Conservation (phyloP, 1,139 yeast species). For the Zygosaccharomyces pseudobailii region DNA sequence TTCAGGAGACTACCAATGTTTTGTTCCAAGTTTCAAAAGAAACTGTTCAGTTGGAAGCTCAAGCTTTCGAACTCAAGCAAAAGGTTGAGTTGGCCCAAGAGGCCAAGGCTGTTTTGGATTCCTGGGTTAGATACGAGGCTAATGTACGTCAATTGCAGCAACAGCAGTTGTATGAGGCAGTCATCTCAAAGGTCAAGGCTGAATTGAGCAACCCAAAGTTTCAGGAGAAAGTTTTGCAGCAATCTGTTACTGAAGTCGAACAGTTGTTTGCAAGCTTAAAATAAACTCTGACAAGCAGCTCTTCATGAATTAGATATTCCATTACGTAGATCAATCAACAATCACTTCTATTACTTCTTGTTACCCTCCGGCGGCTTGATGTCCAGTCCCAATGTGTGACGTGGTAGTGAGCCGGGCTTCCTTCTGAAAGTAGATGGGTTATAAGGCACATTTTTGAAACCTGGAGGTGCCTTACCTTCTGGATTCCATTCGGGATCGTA, state of each 20-base stretch:
- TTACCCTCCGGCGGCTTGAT: slow-evolving; percentile 14
- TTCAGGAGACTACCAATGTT: slow-evolving; percentile 84
- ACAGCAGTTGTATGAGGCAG: slow-evolving; percentile 80
- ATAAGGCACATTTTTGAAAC: slow-evolving; percentile 24
- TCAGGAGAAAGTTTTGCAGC: slow-evolving; percentile 88
- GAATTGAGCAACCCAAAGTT: slow-evolving; percentile 83
- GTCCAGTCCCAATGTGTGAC: slow-evolving; percentile 16
- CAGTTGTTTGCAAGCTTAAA: slow-evolving; percentile 53
- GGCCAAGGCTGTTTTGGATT: slow-evolving; percentile 93
- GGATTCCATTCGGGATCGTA: slow-evolving; percentile 44
- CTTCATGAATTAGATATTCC: slow-evolving; percentile 22
- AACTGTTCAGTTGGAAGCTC: slow-evolving; percentile 92
- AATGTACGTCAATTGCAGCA: slow-evolving; percentile 96
- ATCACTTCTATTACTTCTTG: not conserved
- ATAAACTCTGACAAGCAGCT: slow-evolving; percentile 11
- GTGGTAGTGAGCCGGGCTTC: slow-evolving; percentile 8
- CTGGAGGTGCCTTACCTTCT: slow-evolving; percentile 36
- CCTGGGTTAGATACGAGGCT: slow-evolving; percentile 98
- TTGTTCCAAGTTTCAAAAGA: slow-evolving; percentile 92
- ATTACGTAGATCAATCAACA: slow-evolving; percentile 3
- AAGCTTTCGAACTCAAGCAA: slow-evolving; percentile 90
- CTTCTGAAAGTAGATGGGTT: slow-evolving; percentile 22
- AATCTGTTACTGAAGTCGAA: slow-evolving; percentile 90
- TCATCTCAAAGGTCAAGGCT: slow-evolving; percentile 82
- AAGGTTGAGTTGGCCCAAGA: slow-evolving; percentile 78